Percentiles rank a stretch among this genome's conserved stretches.
phyloP scores from a whole-genome alignment of 2,329 filamentous ascomycete genomes.

The Colletotrichum cordylinicola region DNA sequence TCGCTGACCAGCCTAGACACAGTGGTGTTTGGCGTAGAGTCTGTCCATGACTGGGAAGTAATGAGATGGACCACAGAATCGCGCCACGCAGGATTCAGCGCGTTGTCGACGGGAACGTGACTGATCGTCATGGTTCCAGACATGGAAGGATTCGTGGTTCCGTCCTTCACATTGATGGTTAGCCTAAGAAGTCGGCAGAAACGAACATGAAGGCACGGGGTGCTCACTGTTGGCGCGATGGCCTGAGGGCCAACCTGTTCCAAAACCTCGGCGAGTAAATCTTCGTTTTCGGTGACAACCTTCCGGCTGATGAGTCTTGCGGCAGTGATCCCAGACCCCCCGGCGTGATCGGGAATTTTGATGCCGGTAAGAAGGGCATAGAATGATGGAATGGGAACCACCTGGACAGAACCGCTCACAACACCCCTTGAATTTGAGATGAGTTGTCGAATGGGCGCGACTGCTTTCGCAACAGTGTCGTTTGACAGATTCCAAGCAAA shows the following conservation, averaged over 20 bases:
- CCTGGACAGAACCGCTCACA: not conserved
- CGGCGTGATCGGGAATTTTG: not conserved
- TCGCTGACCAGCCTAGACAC: not conserved
- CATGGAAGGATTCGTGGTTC: not conserved
- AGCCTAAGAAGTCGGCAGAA: not conserved
- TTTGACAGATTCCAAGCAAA: not conserved
- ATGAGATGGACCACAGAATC: not conserved
- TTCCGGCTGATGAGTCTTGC: not conserved
- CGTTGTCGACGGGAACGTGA: not conserved
- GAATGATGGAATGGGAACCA: not conserved
- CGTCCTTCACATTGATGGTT: not conserved
- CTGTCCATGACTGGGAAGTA: not conserved
- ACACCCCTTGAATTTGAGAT: not conserved
- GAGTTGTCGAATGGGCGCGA: not conserved
- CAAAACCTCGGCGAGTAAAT: not conserved
- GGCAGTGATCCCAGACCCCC: not conserved
- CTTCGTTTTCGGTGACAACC: not conserved
- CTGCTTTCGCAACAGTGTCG: not conserved
- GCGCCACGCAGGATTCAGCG: not conserved
- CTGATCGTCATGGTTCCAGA: not conserved
- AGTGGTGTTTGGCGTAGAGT: not conserved
- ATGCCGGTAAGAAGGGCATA: not conserved
- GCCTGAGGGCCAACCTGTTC: not conserved
- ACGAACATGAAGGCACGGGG: not conserved
- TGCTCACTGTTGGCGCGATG: not conserved